These are phyloP conservation scores for Haplosporangium sp. DNA, from an alignment of 371 early-diverging fungal genomes.

Conservation along the genomic window DNA sequence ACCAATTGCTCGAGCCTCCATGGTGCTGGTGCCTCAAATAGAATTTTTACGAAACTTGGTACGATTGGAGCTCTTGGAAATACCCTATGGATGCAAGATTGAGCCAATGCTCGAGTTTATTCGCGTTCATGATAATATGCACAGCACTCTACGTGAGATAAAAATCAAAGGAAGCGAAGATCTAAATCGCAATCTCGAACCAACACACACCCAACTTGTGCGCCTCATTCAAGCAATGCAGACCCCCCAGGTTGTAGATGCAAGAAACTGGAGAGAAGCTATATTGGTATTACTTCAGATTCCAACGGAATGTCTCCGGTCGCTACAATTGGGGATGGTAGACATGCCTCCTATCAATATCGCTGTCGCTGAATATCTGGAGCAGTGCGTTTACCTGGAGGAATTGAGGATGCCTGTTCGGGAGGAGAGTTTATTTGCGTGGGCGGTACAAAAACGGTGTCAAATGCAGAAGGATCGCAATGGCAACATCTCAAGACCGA, in stretches of 20 bases:
- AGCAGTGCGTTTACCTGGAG: conserved; percentile 23
- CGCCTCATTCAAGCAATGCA: conserved; percentile 44
- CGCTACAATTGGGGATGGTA: conserved; percentile 29
- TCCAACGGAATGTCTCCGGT: conserved; percentile 36
- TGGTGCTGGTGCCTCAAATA: conserved; percentile 16
- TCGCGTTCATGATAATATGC: conserved; percentile 37
- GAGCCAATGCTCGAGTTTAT: conserved; percentile 46
- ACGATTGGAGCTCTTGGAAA: conserved; percentile 45
- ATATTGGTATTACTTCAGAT: conserved; percentile 33
- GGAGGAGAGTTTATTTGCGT: conserved; percentile 35
- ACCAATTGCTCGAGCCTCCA: conserved; percentile 23
- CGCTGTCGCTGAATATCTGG: conserved; percentile 21
- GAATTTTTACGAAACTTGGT: conserved; percentile 25
- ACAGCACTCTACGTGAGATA: conserved; percentile 45
- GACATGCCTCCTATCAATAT: conserved; percentile 29
- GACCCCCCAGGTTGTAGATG: conserved; percentile 46
- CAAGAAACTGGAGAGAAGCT: conserved; percentile 50
- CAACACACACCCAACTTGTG: conserved; percentile 22
- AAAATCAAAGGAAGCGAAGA: conserved; percentile 47
- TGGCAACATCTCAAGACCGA: not conserved
- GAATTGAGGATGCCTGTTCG: conserved; percentile 38
- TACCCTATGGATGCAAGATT: conserved; percentile 23
- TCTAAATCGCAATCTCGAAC: conserved; percentile 1
- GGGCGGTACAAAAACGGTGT: conserved; percentile 22
- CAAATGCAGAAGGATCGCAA: conserved; percentile 5